phyloP scores from a whole-genome alignment of 148 eudicot species.

The Fagopyrum homotropicum region DNA sequence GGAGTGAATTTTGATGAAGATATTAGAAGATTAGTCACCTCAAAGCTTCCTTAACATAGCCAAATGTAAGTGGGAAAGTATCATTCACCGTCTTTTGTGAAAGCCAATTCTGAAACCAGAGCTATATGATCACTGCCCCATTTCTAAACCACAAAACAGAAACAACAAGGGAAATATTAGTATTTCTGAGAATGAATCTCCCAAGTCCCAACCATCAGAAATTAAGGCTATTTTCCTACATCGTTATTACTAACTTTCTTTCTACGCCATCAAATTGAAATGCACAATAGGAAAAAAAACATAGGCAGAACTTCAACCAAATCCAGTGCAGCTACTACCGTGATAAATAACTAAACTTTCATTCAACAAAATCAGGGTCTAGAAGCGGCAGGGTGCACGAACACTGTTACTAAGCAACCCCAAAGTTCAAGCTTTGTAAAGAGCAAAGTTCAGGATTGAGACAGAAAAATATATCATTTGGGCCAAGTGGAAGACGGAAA shows the following conservation, averaged over 20 bases:
- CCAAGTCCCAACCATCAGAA: not conserved
- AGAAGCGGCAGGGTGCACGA: not conserved
- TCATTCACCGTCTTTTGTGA: conserved; percentile 22
- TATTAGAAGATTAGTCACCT: not conserved
- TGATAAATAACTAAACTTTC: too few relatives aligned
- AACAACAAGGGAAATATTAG: not conserved
- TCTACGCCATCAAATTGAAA: not conserved
- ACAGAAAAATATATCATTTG: too few relatives aligned
- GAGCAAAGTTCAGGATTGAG: too few relatives aligned
- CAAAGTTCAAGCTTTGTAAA: not conserved
- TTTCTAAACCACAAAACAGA: conserved; percentile 48
- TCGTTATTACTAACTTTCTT: too few relatives aligned
- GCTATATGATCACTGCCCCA: conserved; percentile 99
- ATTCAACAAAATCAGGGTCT: not conserved
- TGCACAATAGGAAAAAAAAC: not conserved
- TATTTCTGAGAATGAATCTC: not conserved
- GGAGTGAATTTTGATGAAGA: not conserved
- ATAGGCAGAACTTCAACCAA: not conserved
- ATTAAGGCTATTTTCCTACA: not conserved
- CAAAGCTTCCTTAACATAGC: not conserved
- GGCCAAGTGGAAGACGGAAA: too few relatives aligned
- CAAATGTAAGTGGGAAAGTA: not conserved
- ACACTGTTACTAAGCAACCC: not conserved
- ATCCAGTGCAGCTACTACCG: not conserved
- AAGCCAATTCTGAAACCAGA: conserved; percentile 78